Percentiles rank a stretch among this genome's conserved stretches.
Evolutionary conservation across 2,329 filamentous ascomycete genomes (phyloP).

Genomic region (Trichoderma lentiforme): DNA sequence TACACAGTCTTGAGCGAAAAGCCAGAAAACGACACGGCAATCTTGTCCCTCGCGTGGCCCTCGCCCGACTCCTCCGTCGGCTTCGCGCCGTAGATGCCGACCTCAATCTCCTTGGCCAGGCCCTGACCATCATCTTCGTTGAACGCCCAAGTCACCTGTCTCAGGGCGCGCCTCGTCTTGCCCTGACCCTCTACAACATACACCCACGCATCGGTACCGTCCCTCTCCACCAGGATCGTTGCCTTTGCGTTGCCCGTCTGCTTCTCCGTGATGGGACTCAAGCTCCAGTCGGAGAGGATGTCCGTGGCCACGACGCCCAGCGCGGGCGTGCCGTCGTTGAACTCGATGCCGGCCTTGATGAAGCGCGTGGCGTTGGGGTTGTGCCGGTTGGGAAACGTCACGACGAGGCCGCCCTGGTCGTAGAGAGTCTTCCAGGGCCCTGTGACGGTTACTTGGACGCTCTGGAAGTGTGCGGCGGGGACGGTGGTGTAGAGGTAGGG

Average conservation of each 20-base stretch:
- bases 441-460: slow-evolving; percentile 21
- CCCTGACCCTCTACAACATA: slow-evolving; percentile 16
- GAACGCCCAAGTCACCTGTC: slow-evolving; percentile 22
- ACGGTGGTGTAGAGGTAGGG: slow-evolving; percentile 21
- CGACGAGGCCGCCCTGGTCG: slow-evolving; percentile 22
- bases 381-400: slow-evolving; percentile 14
- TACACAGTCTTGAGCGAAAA: slow-evolving; percentile 15
- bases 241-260: slow-evolving; percentile 15
- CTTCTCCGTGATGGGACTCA: slow-evolving; percentile 19
- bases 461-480: slow-evolving; percentile 13
- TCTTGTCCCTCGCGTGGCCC: slow-evolving; percentile 12
- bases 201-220: slow-evolving; percentile 22
- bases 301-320: slow-evolving; percentile 22
- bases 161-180: slow-evolving; percentile 13
- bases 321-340: slow-evolving; percentile 19
- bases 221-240: slow-evolving; percentile 19
- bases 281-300: slow-evolving; percentile 21
- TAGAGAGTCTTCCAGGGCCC: slow-evolving; percentile 22
- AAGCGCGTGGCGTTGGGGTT: slow-evolving; percentile 14
- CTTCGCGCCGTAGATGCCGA: slow-evolving; percentile 23
- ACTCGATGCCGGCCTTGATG: slow-evolving; percentile 23
- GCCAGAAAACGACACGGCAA: slow-evolving; percentile 19
- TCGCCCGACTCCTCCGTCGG: slow-evolving; percentile 20
- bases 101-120: slow-evolving; percentile 12
- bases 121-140: slow-evolving; percentile 19